Conservation (phyloP, 257 asterid genomes). For the Gentiana macrophylla region DNA sequence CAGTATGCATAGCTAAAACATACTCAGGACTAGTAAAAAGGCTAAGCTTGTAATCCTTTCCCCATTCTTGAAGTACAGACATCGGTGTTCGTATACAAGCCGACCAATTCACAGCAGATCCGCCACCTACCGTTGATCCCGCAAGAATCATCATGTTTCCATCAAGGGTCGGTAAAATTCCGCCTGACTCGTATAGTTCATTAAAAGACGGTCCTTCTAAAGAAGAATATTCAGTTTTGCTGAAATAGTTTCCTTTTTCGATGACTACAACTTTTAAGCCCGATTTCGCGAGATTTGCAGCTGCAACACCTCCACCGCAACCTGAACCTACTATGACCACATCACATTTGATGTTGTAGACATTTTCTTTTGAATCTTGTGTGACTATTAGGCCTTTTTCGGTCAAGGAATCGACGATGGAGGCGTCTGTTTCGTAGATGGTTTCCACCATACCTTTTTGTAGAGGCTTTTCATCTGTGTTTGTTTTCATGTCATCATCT, state of each 20-base stretch:
- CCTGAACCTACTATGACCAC: conserved; percentile 82
- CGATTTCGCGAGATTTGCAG: conserved; percentile 54
- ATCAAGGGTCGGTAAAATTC: conserved; percentile 50
- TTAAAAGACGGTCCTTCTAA: conserved; percentile 74
- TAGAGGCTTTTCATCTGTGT: conserved; percentile 40
- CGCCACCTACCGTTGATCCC: conserved; percentile 93
- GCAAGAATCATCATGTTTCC: conserved; percentile 57
- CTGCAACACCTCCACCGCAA: conserved; percentile 87
- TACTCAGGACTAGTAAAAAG: conserved; percentile 35
- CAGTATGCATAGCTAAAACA: conserved; percentile 48
- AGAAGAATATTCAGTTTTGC: conserved; percentile 45
- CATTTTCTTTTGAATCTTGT: conserved; percentile 18
- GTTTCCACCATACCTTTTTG: conserved; percentile 66
- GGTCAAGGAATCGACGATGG: conserved; percentile 28
- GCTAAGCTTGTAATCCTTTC: conserved; percentile 21
- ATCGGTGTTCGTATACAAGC: conserved; percentile 61
- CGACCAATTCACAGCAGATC: conserved; percentile 86
- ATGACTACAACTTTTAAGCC: conserved; percentile 67
- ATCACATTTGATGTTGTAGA: conserved; percentile 46
- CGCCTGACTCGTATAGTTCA: conserved; percentile 68
- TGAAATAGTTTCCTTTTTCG: conserved; percentile 74
- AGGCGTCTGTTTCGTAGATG: conserved; percentile 27
- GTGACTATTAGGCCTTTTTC: conserved; percentile 40
- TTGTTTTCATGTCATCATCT: conserved; percentile 20
- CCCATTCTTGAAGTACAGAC: conserved; percentile 54